Evolutionary conservation across 2,329 filamentous ascomycete genomes (phyloP), one percentile per base, ranked within the genome.

Genomic region (Septoria petroselini): DNA sequence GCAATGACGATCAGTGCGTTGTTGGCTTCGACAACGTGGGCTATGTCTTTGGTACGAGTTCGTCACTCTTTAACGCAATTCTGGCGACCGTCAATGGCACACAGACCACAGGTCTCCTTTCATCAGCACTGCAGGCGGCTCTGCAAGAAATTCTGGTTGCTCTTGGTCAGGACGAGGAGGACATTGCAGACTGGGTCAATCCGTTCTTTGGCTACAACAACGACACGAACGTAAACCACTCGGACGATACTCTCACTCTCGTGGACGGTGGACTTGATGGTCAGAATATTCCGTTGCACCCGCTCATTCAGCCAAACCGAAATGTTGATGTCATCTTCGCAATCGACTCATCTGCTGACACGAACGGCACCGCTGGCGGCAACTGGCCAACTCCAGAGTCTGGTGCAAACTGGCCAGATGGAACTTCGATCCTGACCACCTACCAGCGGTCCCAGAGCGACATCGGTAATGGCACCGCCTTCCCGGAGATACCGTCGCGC

Each of bases 21-120:
- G 75, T 78, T 6, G 91, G 91, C 1, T 90, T 90, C 56, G 91
- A 95, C 69, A 90, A 90, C 60, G 79, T 80, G 18, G 88, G 88
- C 5, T 95, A 81, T 64, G 74, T 95, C 19, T 89, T 95, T 81
- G 90, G 90, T 42, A 95, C 90, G 0, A 89, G 85, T 17, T 88
- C 84, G 1, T 85, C 86, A 0, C 76, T 95, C 1, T 95, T 95
- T 77, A 95, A 95, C 71, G 75, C 83, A 61, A 79, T 87, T 61
- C 70, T 95, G 14, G 74, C 90, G 2, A 70, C 81, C 8, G 73
- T 91, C 48, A 78, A 88, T 57, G 68, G 66, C 29, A 61, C 66
- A 4, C 62, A 67, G 7, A 67, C 69, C 17, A 68, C 71, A 19
- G 65, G 78, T 1, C 65, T 72, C 0, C 50, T 66, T 29, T 48